phyloP scores from a whole-genome alignment of 129 eudicot genomes.

The Calendula officinalis region DNA sequence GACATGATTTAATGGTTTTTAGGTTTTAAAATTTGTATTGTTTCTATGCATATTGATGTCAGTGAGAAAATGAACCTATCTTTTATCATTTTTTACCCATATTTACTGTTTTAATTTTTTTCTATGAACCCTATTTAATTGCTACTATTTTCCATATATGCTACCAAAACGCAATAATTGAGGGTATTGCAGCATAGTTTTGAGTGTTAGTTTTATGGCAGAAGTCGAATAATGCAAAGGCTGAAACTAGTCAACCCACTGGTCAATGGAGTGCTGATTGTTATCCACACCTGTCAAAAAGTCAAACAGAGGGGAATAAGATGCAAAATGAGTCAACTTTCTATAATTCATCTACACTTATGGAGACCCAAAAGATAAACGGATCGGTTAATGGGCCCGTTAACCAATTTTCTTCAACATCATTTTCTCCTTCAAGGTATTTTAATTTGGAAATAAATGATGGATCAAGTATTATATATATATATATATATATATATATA shows the following conservation, averaged over 20 bases:
- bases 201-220: conserved; percentile 33
- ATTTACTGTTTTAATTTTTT: background rate
- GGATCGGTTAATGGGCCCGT: conserved; percentile 41
- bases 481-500: background rate
- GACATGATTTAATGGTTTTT: background rate
- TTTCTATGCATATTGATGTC: conserved; percentile 10
- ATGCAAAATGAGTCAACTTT: conserved; percentile 28
- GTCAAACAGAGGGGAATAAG: conserved; percentile 33
- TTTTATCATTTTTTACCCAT: background rate
- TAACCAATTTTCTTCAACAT: conserved; percentile 44
- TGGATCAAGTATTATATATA: conserved; percentile 1
- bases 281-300: conserved; percentile 33
- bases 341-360: conserved; percentile 33
- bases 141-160: background rate
- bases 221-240: conserved; percentile 50
- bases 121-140: conserved; percentile 6
- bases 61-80: conserved; percentile 6
- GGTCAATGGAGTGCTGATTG: conserved; percentile 43
- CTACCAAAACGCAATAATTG: conserved; percentile 3
- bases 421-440: conserved; percentile 66
- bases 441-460: background rate
- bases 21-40: no score
- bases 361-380: conserved; percentile 36
- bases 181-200: conserved; percentile 9
- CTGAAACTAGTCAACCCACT: conserved; percentile 30